Evolutionary conservation across 352 stramenopile species (phyloP).

Genomic region (Globisporangium emineosum): DNA sequence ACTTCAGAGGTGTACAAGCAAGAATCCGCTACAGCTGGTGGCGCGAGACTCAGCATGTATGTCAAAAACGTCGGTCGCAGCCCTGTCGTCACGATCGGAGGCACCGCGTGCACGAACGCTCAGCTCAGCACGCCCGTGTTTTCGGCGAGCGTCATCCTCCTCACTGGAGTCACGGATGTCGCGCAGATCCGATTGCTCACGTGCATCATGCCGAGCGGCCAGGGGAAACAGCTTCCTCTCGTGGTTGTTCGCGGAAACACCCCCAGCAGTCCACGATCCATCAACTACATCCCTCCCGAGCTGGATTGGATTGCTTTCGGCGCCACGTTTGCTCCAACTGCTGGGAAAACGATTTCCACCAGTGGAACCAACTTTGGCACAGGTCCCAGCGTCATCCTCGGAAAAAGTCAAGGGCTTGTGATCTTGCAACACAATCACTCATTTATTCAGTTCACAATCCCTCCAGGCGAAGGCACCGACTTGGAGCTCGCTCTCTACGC

Average conservation of each 20-base stretch:
- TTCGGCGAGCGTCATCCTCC: constrained; percentile 15
- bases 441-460: constrained; percentile 37
- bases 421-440: constrained; percentile 32
- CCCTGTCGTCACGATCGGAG: constrained; percentile 32
- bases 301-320: constrained; percentile 36
- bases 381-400: constrained; percentile 26
- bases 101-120: constrained; percentile 29
- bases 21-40: constrained; percentile 37
- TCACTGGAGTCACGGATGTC: constrained; percentile 21
- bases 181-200: constrained; percentile 36
- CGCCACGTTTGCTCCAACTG: constrained; percentile 31
- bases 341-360: constrained; percentile 39
- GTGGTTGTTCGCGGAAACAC: constrained; percentile 32
- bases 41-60: constrained; percentile 44
- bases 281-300: constrained; percentile 49
- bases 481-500: constrained; percentile 35
- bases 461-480: constrained; percentile 38
- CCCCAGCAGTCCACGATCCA: constrained; percentile 36
- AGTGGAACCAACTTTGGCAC: constrained; percentile 46
- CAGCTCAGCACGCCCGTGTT: constrained; percentile 14
- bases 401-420: constrained; percentile 14
- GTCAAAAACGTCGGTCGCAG: constrained; percentile 52
- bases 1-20: constrained; percentile 28
- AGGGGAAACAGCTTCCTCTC: constrained; percentile 40
- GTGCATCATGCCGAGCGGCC: constrained; percentile 41